Base-by-base conservation (phyloP, 2,329 filamentous ascomycete species). In the Calonectria crousiana region DNA sequence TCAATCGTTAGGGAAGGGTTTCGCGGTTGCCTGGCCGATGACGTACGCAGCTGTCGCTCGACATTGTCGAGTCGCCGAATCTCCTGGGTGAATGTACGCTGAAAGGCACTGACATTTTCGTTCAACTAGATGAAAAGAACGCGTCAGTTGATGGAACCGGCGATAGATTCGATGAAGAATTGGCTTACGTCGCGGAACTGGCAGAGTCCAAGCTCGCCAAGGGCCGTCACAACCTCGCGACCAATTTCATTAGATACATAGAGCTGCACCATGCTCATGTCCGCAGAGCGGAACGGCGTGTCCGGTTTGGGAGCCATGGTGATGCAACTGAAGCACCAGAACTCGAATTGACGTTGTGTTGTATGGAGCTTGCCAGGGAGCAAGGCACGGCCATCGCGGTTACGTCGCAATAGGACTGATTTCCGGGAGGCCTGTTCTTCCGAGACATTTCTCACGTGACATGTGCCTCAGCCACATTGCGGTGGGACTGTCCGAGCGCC, bases 211-310 rank as follows among this genome's bases (percentile, higher is more conserved):
- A 99, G 92, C 90, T 99, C 97, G 84, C 97, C 97, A 78, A 99
- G 90, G 71, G 96, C 96, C 84, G 96, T 98, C 77, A 98, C 96
- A 81, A 98, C 96, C 89, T 99, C 97, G 84, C 97, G 93, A 81
- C 97, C 96, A 81, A 99, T 98, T 90, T 99, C 97, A 85, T 98
- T 98, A 83, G 97, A 95, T 83, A 99, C 97, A 88, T 98, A 99
- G 83, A 99, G 94, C 93, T 99, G 97, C 83, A 98, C 98, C 93
- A 99, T 94, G 91, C 95, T 98, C 97, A 99, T 99, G 87, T 98
- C 95, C 95, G 95, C 95, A 85, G 97, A 99, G 91, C 97, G 96
- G 93, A 99, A 98, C 89, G 98, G 95, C 87, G 96, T 98, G 88
- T 98, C 95, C 88, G 95, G 88, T 85, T 88, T 87, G 79, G 90